Evolutionary conservation across 306 rosid species (phyloP), one percentile per base, ranked within the genome.

Genomic region (Vicia sativa): DNA sequence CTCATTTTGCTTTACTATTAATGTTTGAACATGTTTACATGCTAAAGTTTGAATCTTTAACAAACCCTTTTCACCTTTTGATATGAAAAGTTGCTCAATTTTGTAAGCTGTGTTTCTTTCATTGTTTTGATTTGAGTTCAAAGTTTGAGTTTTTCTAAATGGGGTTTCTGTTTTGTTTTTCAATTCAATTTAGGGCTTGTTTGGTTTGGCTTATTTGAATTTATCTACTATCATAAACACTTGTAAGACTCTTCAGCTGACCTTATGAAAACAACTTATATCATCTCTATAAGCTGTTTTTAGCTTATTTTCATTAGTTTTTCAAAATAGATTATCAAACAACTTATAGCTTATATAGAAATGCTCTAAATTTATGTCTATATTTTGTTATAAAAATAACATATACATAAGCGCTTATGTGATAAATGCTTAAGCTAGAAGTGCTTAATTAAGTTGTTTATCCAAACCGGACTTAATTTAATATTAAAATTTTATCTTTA

Each of bases 401-500:
- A 21, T 21, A 21, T 21, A 21, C 23, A 21, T 21, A 29, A 29
- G 34, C 34, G 5, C 44, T 39, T 39, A 39, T 39, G 3, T 39
- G 44, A 39, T 39, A 8, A 39, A 3, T 10, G 44, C 44, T 10
- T 39, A 39, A 4, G 34, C 34, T 29, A 29, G 1, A 29, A 39
- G 44, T 39, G 44, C 44, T 39, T 41, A 41, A 11, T 41, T 41
- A 41, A 41, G 46, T 11, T 42, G 6, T 52, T 52, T 52, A 19
- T 19, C 7, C 31, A 52, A 52, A 11, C 2, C 4, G 0, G n/a
- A 3, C 14, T 52, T 21, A 3, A 54, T 18, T 46, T 28, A 1
- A 53, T 56, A 73, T 72, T 37, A 12, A 23, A 11, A 5, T 73
- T 64, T 44, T 67, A 6, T 76, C 63, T 74, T 70, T 82, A 38